Base-by-base conservation (phyloP, 305 asterid genomes). In the Fraxinus floribunda region DNA sequence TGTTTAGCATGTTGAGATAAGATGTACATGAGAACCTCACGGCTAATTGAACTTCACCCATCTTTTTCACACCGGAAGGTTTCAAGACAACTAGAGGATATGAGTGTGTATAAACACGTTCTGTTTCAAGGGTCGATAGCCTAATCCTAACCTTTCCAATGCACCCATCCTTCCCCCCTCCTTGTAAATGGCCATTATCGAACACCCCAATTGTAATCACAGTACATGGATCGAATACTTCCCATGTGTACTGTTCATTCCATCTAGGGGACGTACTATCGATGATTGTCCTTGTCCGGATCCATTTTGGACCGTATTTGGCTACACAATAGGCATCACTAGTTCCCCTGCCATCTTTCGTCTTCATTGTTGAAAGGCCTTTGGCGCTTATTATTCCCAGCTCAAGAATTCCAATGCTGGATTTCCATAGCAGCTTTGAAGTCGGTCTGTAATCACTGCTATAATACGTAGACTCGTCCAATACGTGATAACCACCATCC, bases 191-290 rank as follows among this genome's bases (percentile, higher is more conserved):
- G 0, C 97, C 94, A 24, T 92, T 94, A 74, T 94, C 98, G 2
- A 91, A 91, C 30, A 91, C 96, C 0, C 93, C 92, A 0, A 94
- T 49, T 2, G 97, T 94, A 79, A 94, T 87, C 64, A 91, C 95
- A 0, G 98, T 94, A 44, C 97, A 92, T 2, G 95, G 97, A 83
- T 94, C 98, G 46, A 82, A 92, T 0, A 94, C 98, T 78, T 94
- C 98, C 97, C 97, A 94, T 0, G 98, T 94, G 83, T 94, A 94
- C 85, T 94, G 97, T 85, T 94, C 98, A 35, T 94, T 93, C 97
- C 97, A 94, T 79, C 78, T 91, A 5, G 96, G 98, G 8, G 94
- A 86, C 36, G 72, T 49, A 16, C 79, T 88, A 75, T 94, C 93
- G 3, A 93, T 88, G 77, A 94, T 91, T 4, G 98, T 91, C 87